Evolutionary conservation across 257 asterid genomes (phyloP), one percentile per base, ranked within the genome.

Genomic region (Ilex asprella): DNA sequence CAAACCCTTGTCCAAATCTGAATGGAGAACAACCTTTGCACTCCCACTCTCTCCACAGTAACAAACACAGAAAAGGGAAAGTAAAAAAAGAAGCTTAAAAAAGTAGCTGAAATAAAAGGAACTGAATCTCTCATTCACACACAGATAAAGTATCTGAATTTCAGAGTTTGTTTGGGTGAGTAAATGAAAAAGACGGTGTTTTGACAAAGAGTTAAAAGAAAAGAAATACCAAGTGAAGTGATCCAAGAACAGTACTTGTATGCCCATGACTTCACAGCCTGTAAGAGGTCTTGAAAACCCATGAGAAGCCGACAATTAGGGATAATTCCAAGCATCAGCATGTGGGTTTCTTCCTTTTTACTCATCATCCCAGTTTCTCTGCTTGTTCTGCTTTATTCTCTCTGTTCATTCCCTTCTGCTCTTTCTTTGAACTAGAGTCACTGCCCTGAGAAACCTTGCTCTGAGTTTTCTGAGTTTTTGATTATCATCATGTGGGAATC

Each of bases 241-340:
- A 61, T 67, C 65, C 73, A 70, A 78, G 77, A 78, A 66, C 83
- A 73, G 72, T 77, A 67, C 67, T 64, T 39, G 62, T 63, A 55
- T 61, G 90, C 86, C 97, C 97, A 87, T 81, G 62, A 72, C 93
- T 71, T 30, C 84, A 78, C 93, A 90, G 95, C 77, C 94, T 89
- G 94, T 82, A 79, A 62, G 54, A 70, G 55, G 49, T 67, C 75
- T 78, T 62, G 79, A 66, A 75, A 72, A 68, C 67, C 60, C n/a
- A 78, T 53, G 70, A 16, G 73, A 78, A 78, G 62, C 86, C 80
- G 91, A 86, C 96, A 89, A 67, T 44, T 66, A 46, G 68, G 75
- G 81, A 89, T 77, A 82, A 71, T 73, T 76, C 93, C 95, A 77
- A 77, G 73, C 83, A 63, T 54, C 30, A 90, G 90, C 97, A 86